These are phyloP conservation scores for Conoideocrella luteorostrata DNA, from an alignment of 2,329 filamentous ascomycete genomes.

Conservation along the genomic window DNA sequence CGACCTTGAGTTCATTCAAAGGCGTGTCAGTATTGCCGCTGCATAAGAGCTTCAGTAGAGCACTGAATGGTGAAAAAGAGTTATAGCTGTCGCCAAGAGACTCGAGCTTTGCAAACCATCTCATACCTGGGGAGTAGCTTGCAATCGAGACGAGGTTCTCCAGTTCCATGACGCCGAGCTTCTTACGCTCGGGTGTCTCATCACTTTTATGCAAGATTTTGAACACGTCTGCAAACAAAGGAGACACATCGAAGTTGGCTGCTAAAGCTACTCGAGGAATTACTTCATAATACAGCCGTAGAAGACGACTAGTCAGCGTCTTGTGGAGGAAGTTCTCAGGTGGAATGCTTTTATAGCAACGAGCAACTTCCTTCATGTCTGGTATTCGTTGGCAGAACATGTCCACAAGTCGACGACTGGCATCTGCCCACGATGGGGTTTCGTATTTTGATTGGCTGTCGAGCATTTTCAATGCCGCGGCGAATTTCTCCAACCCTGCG, in stretches of 20 bases:
- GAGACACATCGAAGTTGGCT: conserved; percentile 83
- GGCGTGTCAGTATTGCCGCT: conserved; percentile 21
- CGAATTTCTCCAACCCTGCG: conserved; percentile 72
- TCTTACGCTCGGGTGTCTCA: conserved; percentile 41
- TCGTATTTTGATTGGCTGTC: conserved; percentile 33
- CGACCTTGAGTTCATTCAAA: conserved; percentile 40
- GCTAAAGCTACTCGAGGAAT: conserved; percentile 73
- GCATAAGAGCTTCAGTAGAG: conserved; percentile 49
- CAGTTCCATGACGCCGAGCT: conserved; percentile 64
- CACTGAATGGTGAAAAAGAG: conserved; percentile 59
- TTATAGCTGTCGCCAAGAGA: conserved; percentile 39
- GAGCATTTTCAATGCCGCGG: conserved; percentile 56
- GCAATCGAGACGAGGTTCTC: conserved; percentile 78
- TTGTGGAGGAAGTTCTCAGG: conserved; percentile 67
- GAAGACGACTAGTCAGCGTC: conserved; percentile 69
- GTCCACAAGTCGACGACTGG: conserved; percentile 58
- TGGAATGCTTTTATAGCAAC: conserved; percentile 62
- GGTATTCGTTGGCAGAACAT: conserved; percentile 76
- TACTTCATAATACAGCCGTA: conserved; percentile 80
- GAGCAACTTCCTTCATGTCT: conserved; percentile 72
- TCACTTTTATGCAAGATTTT: conserved; percentile 50
- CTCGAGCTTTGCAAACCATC: conserved; percentile 78
- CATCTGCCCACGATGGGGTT: conserved; percentile 59
- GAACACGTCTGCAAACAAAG: conserved; percentile 64
- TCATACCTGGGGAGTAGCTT: conserved; percentile 73